Base-by-base conservation (phyloP, 768 basidiomycete species). In the Tricholoma terreum region DNA sequence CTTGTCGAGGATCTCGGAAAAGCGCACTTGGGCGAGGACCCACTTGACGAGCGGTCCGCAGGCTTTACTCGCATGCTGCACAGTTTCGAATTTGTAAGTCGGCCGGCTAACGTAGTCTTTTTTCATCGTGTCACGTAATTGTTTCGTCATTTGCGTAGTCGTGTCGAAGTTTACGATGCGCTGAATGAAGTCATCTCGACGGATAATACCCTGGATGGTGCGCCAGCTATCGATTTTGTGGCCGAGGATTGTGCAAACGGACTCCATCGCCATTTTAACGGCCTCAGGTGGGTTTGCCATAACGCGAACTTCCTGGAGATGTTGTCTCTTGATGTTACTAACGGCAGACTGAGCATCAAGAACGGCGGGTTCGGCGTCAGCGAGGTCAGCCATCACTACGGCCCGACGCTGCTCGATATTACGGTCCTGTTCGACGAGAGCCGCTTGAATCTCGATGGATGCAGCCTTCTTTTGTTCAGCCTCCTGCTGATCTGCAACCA, bases 201-300 rank as follows among this genome's bases (percentile, higher is more conserved):
- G 91, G 63, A 98, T 94, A 73, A 98, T 91, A 58, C 87, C 86
- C 71, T 98, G 95, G 7, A 99, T 94, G 1, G 94, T 85, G 59
- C 92, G 87, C 97, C 97, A 99, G 68, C 86, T 87, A 66, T 99
- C 97, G 65, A 98, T 91, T 73, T 94, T 93, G 76, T 98, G 92
- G 6, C 97, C 97, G 19, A 99, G 85, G 46, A 97, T 80, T 12
- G 92, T 94, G 71, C 97, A 98, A 38, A 97, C 96, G 1, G 95
- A 97, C 68, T 98, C 97, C 94, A 98, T 98, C 14, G 97, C 93
- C 45, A 96, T 74, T 71, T 98, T 98, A 63, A 98, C 95, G 4
- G 92, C 90, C 70, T 98, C 97, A 0, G 97, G 97, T 46, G 97
- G 97, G 67, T 98, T 98, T 43, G 94, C 92, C 95, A 99, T 98